Percentiles rank a stretch among this genome's conserved stretches.
Evolutionary conservation across 2,329 filamentous ascomycete species (phyloP).

Genomic region (Teratosphaeria pseudoeucalypti): DNA sequence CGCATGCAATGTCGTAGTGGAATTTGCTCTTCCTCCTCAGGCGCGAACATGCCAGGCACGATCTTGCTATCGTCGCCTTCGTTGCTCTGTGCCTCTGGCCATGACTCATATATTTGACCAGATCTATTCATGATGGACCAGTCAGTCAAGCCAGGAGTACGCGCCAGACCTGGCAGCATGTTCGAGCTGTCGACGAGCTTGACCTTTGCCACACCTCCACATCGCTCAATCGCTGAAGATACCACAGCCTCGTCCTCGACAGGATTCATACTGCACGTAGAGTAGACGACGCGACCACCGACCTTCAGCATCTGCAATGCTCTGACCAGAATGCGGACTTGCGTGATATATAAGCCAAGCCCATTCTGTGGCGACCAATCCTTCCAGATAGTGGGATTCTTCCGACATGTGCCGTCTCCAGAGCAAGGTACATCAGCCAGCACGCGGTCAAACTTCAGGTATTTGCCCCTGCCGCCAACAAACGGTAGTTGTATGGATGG

Average conservation of each 20-base stretch:
- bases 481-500: conserved; percentile 79
- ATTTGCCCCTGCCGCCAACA: conserved; percentile 44
- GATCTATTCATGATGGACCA: conserved; percentile 92
- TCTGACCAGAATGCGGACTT: conserved; percentile 80
- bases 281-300: conserved; percentile 90
- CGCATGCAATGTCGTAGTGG: conserved; percentile 86
- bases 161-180: conserved; percentile 64
- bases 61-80: conserved; percentile 58
- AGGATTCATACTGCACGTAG: conserved; percentile 97
- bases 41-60: conserved; percentile 74
- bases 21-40: conserved; percentile 48
- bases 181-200: conserved; percentile 75
- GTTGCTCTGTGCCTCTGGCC: conserved; percentile 53
- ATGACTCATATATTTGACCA: conserved; percentile 67
- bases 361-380: conserved; percentile 87
- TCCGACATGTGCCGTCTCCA: conserved; percentile 84
- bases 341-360: conserved; percentile 75
- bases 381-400: conserved; percentile 90
- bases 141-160: conserved; percentile 62
- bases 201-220: conserved; percentile 72
- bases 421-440: conserved; percentile 95
- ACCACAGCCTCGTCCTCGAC: conserved; percentile 94
- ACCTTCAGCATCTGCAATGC: conserved; percentile 94
- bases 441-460: conserved; percentile 94
- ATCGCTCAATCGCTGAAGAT: conserved; percentile 76